Percentiles rank a stretch among this genome's conserved stretches.
Conservation (phyloP, 345 rosid genomes). For the Firmiana major region DNA sequence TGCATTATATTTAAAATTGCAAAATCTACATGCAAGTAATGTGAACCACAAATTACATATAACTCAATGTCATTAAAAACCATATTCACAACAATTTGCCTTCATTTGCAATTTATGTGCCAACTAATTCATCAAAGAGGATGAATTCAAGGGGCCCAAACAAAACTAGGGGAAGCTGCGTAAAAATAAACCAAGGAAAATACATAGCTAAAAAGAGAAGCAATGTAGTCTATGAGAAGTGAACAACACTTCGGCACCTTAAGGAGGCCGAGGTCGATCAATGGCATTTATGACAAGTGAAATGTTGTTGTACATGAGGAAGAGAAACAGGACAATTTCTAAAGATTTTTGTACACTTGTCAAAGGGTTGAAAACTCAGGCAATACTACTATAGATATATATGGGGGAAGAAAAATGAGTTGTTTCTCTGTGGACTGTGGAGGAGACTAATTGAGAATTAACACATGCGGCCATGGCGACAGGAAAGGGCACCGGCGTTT, state of each 20-base stretch:
- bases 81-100: not conserved
- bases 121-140: not conserved
- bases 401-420: slow-evolving; percentile 2
- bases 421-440: too few relatives aligned
- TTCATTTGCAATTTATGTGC: not conserved
- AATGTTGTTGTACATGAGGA: not conserved
- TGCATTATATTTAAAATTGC: too few relatives aligned
- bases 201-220: slow-evolving; percentile 13
- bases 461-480: slow-evolving; percentile 54
- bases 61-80: not conserved
- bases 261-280: slow-evolving; percentile 39
- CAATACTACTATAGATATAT: not conserved
- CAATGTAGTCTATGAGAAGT: not conserved
- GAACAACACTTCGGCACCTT: slow-evolving; percentile 40
- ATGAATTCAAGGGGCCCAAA: not conserved
- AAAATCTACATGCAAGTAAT: slow-evolving; percentile 13
- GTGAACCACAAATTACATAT: slow-evolving; percentile 2
- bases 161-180: not conserved
- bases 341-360: slow-evolving; percentile 34
- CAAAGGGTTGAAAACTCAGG: slow-evolving; percentile 17
- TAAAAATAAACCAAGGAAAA: not conserved
- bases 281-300: slow-evolving; percentile 31
- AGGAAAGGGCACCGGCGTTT: slow-evolving; percentile 47
- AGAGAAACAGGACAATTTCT: slow-evolving; percentile 9
- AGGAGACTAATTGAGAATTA: slow-evolving; percentile 23